Evolutionary conservation across 306 rosid genomes (phyloP), one percentile per base, ranked within the genome.

Genomic region (Vigna radiata): DNA sequence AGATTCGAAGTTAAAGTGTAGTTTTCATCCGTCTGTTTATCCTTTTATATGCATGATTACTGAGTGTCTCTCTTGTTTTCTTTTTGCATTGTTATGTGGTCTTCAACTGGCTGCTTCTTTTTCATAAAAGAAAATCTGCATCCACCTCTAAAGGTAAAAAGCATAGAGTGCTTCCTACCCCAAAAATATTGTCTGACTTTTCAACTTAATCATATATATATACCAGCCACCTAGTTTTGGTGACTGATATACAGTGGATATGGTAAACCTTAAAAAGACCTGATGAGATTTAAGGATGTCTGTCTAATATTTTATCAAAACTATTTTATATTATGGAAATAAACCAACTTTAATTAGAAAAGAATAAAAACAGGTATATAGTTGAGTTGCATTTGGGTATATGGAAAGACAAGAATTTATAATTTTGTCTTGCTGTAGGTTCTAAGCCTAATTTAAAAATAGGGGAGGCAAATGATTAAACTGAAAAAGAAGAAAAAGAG

Each of bases 61-160:
- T 9, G 43, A 19, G 19, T 44, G 15, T 67, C 18, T 43, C 54
- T 17, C 13, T 14, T 21, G 11, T 67, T 1, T 67, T 44, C 25
- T 41, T 19, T 44, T 44, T 13, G 49, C 5, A 44, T 3, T 2
- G 14, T 43, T 43, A 43, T 43, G 2, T 39, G 44, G 3, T 39
- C 9, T 8, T 39, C 44, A 39, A 39, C 5, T 3, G 0, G 48
- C 12, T 10, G 11, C 10, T 11, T 43, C 15, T 10, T 9, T 43
- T 43, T 43, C 48, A 2, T 43, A 44, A 44, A 2, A 44, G 49
- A 44, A 44, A 44, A 44, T 12, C 49, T 11, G 15, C 15, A 44
- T 44, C 53, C 19, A 37, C 77, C 53, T 39, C 33, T 9, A 39
- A 72, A 54, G 21, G 39, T 72, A 19, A 72, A 72, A 54, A 37